Percentiles rank a stretch among this genome's conserved stretches.
Conservation (phyloP, 164 flowering plant genomes). For the Euptelea pleiosperma region DNA sequence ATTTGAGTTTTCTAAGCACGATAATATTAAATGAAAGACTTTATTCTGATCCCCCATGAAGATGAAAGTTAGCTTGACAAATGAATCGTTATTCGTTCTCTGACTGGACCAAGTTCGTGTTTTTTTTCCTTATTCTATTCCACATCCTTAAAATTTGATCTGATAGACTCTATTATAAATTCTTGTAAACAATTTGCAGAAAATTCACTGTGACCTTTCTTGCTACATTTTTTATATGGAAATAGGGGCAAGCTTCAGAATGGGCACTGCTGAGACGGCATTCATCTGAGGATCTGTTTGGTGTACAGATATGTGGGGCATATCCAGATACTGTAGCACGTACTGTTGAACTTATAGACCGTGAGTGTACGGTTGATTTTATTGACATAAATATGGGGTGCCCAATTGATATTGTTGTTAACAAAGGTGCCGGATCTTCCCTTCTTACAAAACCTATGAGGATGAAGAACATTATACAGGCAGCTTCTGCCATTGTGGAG, state of each 20-base stretch:
- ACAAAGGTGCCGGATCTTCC: conserved; percentile 96
- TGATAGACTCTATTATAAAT: no score
- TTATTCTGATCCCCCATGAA: no score
- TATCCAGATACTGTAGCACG: conserved; percentile 88
- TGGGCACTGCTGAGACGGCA: conserved; percentile 96
- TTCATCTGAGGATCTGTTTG: conserved; percentile 86
- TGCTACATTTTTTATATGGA: conserved; percentile 8
- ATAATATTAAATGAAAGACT: no score
- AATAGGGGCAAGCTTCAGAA: conserved; percentile 96
- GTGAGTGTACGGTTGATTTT: conserved; percentile 81
- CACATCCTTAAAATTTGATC: no score
- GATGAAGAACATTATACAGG: conserved; percentile 70
- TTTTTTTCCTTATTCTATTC: no score
- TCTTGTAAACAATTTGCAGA: no score
- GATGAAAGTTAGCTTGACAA: no score
- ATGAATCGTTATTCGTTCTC: no score
- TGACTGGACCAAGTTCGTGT: no score
- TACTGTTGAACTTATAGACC: conserved; percentile 79
- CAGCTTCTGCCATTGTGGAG: conserved; percentile 64
- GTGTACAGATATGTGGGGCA: conserved; percentile 96
- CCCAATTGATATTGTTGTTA: conserved; percentile 93
- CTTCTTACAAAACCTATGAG: conserved; percentile 88
- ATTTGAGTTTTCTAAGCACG: neutral
- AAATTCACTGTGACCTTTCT: no score
- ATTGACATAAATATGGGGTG: conserved; percentile 99